Evolutionary conservation across 257 asterid species (phyloP).

Genomic region (Catharanthus roseus): DNA sequence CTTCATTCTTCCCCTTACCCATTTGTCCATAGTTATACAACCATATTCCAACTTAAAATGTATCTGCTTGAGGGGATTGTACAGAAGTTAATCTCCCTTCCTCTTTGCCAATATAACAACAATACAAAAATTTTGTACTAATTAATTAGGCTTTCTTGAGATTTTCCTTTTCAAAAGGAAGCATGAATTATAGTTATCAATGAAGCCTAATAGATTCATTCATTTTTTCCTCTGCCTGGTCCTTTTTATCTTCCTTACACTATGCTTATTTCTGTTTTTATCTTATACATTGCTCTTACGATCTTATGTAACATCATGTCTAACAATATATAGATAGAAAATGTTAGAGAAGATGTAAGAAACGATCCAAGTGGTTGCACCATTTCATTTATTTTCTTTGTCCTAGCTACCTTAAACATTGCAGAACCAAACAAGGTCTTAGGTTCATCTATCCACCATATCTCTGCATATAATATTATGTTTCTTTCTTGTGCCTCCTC

Average conservation of each 20-base stretch:
- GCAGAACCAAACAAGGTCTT: neutral
- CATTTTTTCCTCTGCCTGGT: neutral
- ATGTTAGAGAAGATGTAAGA: no score
- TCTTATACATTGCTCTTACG: no score
- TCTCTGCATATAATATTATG: neutral
- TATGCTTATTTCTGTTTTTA: neutral
- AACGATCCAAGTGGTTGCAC: neutral
- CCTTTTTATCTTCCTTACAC: neutral
- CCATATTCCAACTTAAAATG: slow-evolving; percentile 18
- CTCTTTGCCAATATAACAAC: neutral
- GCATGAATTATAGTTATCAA: neutral
- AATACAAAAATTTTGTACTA: slow-evolving; percentile 17
- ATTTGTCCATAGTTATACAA: slow-evolving; percentile 33
- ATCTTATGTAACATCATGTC: no score
- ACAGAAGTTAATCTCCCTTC: slow-evolving; percentile 18
- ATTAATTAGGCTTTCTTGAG: slow-evolving; percentile 11
- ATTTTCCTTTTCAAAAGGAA: slow-evolving; percentile 14
- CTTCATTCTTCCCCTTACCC: slow-evolving; percentile 3
- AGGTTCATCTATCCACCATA: neutral
- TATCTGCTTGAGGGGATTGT: slow-evolving; percentile 26
- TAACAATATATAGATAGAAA: no score
- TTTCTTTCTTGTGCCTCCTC: neutral
- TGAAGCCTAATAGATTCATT: slow-evolving; percentile 14
- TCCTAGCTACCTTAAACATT: neutral
- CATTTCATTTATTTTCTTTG: neutral